Conservation (phyloP, 768 basidiomycete genomes). For the Candolleomyces efflorescens region DNA sequence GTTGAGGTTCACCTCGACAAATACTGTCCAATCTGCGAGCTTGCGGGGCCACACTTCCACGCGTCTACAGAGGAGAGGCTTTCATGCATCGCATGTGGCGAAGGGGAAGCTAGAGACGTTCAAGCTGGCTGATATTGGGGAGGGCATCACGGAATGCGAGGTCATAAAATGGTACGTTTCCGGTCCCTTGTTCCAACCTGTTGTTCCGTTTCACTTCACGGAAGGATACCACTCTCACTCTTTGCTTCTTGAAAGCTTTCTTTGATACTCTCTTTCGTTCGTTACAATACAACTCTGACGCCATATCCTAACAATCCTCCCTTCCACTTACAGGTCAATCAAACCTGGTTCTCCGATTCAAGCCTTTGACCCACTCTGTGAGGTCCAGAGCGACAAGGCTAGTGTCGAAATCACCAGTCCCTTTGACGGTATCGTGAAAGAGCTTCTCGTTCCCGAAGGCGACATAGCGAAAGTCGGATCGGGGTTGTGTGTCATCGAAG, state of each 20-base stretch:
- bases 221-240: too few species aligned
- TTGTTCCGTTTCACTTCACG: neutral
- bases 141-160: slow-evolving; percentile 90
- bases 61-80: neutral
- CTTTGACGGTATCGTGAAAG: slow-evolving; percentile 69
- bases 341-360: slow-evolving; percentile 46
- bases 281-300: neutral
- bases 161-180: slow-evolving; percentile 74
- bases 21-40: too few species aligned
- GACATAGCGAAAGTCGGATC: slow-evolving; percentile 81
- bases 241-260: too few species aligned
- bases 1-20: too few species aligned
- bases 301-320: neutral
- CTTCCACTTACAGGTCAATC: slow-evolving; percentile 51
- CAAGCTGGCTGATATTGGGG: slow-evolving; percentile 83
- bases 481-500: slow-evolving; percentile 75
- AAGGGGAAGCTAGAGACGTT: slow-evolving; percentile 39
- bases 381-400: slow-evolving; percentile 89
- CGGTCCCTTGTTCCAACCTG: slow-evolving; percentile 15
- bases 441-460: slow-evolving; percentile 74
- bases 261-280: neutral
- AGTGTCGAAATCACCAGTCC: slow-evolving; percentile 90
- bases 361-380: slow-evolving; percentile 72
- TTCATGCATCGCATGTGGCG: neutral
- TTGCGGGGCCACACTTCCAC: too few species aligned